A percentile compares a stretch with the other conserved stretches of the same genome.
phyloP scores from a whole-genome alignment of 2,329 filamentous ascomycete genomes.

The Chaetomium globosum region DNA sequence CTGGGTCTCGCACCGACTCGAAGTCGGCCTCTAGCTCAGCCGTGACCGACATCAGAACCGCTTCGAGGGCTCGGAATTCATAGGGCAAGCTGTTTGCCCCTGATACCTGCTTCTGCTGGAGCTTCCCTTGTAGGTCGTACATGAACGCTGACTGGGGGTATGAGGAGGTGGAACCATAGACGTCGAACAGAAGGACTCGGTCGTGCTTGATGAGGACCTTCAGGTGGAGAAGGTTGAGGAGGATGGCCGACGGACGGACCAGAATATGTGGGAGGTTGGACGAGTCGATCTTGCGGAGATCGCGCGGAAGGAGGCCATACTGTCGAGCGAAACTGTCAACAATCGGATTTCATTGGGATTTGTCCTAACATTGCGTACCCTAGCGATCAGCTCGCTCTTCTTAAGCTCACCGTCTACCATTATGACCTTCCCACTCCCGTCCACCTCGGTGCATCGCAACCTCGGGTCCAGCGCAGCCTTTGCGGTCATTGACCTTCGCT shows the following conservation, averaged over 20 bases:
- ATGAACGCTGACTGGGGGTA: slow-evolving; percentile 97
- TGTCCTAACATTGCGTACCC: slow-evolving; percentile 43
- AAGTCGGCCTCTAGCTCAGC: slow-evolving; percentile 91
- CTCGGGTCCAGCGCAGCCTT: slow-evolving; percentile 84
- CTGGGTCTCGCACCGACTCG: slow-evolving; percentile 87
- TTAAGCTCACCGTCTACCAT: slow-evolving; percentile 88
- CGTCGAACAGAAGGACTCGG: slow-evolving; percentile 88
- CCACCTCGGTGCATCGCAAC: slow-evolving; percentile 90
- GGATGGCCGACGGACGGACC: slow-evolving; percentile 86
- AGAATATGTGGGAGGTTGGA: slow-evolving; percentile 94
- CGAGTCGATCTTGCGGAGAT: slow-evolving; percentile 96
- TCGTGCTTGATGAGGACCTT: slow-evolving; percentile 95
- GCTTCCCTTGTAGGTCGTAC: slow-evolving; percentile 92
- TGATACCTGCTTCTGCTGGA: slow-evolving; percentile 73
- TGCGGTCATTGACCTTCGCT: slow-evolving; percentile 68
- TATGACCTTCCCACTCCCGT: slow-evolving; percentile 88
- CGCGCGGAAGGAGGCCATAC: slow-evolving; percentile 91
- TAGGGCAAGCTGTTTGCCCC: slow-evolving; percentile 75
- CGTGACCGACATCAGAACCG: slow-evolving; percentile 91
- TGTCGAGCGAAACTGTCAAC: slow-evolving; percentile 44
- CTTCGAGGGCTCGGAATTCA: slow-evolving; percentile 93
- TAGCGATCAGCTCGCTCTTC: slow-evolving; percentile 95
- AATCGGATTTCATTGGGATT: neutral
- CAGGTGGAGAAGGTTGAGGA: slow-evolving; percentile 94
- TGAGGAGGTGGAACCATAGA: slow-evolving; percentile 73